phyloP scores from a whole-genome alignment of 805 yeast genomes.

The Yarrowia sp. region DNA sequence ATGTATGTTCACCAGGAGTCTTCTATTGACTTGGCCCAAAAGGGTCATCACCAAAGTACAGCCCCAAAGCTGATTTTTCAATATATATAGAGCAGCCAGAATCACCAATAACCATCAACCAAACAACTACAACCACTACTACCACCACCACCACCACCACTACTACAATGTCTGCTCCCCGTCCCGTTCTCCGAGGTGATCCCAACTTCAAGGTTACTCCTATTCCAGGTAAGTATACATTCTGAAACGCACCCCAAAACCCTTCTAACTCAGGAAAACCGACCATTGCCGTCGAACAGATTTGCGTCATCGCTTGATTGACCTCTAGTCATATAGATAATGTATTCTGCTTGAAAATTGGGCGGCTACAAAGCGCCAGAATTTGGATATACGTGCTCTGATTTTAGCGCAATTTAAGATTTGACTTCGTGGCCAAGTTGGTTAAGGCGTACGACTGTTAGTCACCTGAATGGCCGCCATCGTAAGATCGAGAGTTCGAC shows the following conservation, averaged over 20 bases:
- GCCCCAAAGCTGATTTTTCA: neutral
- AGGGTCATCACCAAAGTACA: neutral
- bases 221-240: neutral
- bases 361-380: too few relatives aligned
- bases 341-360: too few relatives aligned
- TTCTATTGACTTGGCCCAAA: neutral
- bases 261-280: neutral
- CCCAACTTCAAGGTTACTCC: conserved; percentile 7
- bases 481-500: conserved; percentile 24
- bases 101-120: too few relatives aligned
- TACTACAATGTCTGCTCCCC: neutral
- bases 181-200: neutral
- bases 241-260: neutral
- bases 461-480: conserved; percentile 10
- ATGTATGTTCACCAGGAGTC: neutral
- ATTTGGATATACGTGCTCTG: neutral
- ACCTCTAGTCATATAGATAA: neutral
- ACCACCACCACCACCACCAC: neutral
- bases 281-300: neutral
- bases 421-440: conserved; percentile 24
- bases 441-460: conserved; percentile 24
- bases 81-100: neutral
- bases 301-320: neutral
- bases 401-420: neutral
- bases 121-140: neutral